Conservation (phyloP, 2,329 filamentous ascomycete genomes). For the Ophiostoma australiae region DNA sequence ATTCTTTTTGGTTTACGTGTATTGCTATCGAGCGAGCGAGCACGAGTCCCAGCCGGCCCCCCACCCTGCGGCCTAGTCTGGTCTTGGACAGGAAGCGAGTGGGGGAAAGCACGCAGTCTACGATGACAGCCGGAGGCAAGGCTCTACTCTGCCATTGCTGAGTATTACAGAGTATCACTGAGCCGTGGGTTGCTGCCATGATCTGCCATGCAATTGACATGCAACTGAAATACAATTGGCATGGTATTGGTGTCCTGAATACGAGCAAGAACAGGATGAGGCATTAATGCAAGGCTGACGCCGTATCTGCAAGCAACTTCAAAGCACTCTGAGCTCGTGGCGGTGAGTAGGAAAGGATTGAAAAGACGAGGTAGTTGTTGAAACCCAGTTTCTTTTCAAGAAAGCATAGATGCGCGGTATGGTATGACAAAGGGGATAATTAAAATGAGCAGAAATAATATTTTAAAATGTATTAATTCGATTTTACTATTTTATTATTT, state of each 20-base stretch:
- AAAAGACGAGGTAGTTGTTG: not conserved
- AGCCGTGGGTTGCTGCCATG: no score
- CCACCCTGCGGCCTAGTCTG: slow-evolving; percentile 8
- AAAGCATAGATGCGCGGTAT: no score
- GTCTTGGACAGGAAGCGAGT: slow-evolving; percentile 9
- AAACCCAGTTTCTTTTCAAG: no score
- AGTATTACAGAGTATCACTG: no score
- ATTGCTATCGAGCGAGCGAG: slow-evolving; percentile 21
- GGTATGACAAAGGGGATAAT: no score
- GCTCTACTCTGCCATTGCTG: not conserved
- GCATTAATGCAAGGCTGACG: slow-evolving; percentile 2
- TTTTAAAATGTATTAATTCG: no score
- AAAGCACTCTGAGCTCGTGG: not conserved
- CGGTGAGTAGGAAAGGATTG: not conserved
- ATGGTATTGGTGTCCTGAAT: not conserved
- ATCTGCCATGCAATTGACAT: not conserved
- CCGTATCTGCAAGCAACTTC: not conserved
- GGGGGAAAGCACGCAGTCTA: slow-evolving; percentile 2
- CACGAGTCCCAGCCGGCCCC: slow-evolving; percentile 14
- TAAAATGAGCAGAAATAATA: no score
- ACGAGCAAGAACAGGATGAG: not conserved
- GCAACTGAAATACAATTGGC: no score
- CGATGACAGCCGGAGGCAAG: not conserved
- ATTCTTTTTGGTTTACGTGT: slow-evolving; percentile 22
- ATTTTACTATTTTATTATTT: no score